Conservation (phyloP, 352 stramenopile species). For the Phytopythium kandeliae region DNA sequence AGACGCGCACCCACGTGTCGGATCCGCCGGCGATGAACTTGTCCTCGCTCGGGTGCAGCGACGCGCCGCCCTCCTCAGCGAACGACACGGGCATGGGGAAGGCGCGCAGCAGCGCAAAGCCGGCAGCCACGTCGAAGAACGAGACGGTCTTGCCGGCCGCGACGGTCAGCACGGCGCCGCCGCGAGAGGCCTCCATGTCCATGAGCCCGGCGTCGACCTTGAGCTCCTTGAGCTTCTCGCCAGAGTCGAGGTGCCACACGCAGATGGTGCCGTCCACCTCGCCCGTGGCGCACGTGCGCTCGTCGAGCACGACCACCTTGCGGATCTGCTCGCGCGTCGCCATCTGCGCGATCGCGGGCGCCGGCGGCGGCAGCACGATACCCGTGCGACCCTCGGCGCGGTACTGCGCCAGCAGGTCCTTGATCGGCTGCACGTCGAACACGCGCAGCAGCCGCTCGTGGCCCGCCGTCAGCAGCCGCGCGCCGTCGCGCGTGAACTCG, state of each 20-base stretch:
- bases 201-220: slow-evolving; percentile 73
- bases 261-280: slow-evolving; percentile 69
- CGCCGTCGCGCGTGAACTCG: slow-evolving; percentile 87
- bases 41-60: slow-evolving; percentile 74
- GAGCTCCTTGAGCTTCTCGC: slow-evolving; percentile 37
- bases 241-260: slow-evolving; percentile 62
- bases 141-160: slow-evolving; percentile 89
- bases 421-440: slow-evolving; percentile 75
- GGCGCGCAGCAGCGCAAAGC: slow-evolving; percentile 62
- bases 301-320: slow-evolving; percentile 66
- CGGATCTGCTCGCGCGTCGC: slow-evolving; percentile 62
- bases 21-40: slow-evolving; percentile 90
- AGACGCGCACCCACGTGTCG: slow-evolving; percentile 97
- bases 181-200: slow-evolving; percentile 76
- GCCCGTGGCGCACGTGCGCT: slow-evolving; percentile 48
- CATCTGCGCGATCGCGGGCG: slow-evolving; percentile 45
- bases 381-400: slow-evolving; percentile 53
- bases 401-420: slow-evolving; percentile 55
- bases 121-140: slow-evolving; percentile 87
- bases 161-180: slow-evolving; percentile 82
- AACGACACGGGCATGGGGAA: slow-evolving; percentile 88
- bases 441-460: slow-evolving; percentile 94
- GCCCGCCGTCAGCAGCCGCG: slow-evolving; percentile 87
- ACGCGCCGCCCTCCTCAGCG: slow-evolving; percentile 88
- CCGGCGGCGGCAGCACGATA: slow-evolving; percentile 46